Percentiles rank a stretch among this genome's conserved stretches.
These are phyloP conservation scores for Wilcoxina mikolae DNA, from an alignment of 495 filamentous ascomycete genomes.

Conservation along the genomic window DNA sequence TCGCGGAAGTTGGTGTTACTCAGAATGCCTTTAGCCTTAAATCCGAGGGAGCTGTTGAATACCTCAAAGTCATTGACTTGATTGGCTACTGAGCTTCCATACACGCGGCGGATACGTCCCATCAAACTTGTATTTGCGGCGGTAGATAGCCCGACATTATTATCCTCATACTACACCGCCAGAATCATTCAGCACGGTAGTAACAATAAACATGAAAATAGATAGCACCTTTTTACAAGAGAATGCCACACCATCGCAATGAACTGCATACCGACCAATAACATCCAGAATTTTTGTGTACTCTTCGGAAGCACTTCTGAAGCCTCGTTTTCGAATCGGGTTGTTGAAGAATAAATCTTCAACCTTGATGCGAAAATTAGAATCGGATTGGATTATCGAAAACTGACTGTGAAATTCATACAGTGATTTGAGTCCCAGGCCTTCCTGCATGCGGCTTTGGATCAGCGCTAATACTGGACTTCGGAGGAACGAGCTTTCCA, in stretches of 20 bases:
- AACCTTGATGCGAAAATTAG: constrained; percentile 38
- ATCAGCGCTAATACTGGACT: constrained; percentile 80
- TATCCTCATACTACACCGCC: constrained; percentile 51
- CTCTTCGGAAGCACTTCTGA: constrained; percentile 83
- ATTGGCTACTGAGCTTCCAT: constrained; percentile 73
- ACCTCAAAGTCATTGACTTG: constrained; percentile 68
- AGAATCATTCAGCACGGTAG: constrained; percentile 5
- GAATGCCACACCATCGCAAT: constrained; percentile 80
- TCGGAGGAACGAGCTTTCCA: constrained; percentile 68
- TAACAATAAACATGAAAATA: constrained; percentile 3
- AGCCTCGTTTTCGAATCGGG: constrained; percentile 73
- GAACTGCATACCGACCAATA: constrained; percentile 87
- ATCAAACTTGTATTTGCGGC: constrained; percentile 51
- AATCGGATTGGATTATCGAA: neutral
- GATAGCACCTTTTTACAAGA: constrained; percentile 67
- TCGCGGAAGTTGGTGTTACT: constrained; percentile 95
- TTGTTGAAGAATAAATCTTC: constrained; percentile 98
- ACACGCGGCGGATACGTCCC: constrained; percentile 80
- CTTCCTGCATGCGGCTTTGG: constrained; percentile 81
- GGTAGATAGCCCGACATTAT: constrained; percentile 64
- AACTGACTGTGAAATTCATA: constrained; percentile 32
- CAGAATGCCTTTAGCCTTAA: constrained; percentile 63
- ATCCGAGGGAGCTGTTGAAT: constrained; percentile 63
- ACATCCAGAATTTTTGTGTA: constrained; percentile 96
- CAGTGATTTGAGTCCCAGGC: constrained; percentile 92